Base-by-base conservation (phyloP, 1,284 basidiomycete genomes). In the Sporisorium iseilematis-ciliati region DNA sequence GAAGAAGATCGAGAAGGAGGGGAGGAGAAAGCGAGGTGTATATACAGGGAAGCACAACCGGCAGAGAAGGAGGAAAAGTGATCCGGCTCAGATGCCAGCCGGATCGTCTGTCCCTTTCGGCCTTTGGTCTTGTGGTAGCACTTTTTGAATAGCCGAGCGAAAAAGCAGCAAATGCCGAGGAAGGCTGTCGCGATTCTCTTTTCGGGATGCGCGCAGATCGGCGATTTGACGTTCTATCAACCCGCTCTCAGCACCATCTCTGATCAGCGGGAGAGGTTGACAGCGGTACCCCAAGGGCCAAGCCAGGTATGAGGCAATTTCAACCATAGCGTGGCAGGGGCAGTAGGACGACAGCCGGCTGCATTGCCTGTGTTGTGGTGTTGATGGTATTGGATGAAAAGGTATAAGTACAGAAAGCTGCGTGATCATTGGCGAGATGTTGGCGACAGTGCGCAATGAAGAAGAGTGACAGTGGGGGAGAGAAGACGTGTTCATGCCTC, bases 331-430 rank as follows among this genome's bases (percentile, higher is more conserved):
- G 33, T n/a, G 6, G 33, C 33, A 33, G 2, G 29, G 29, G 33
- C 33, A 33, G 11, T 11, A 12, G 10, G 33, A 11, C 11, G 33
- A 12, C 10, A 11, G 33, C 33, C 7, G 45, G 45, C 23, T 48
- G 12, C 16, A 23, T 25, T 25, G 23, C 35, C 3, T 21, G 7
- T 18, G 26, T 21, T 41, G n/a, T 20, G 12, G 11, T 26, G n/a
- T 26, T 16, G 18, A 12, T 38, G 29, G 21, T 7, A 26, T 57
- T 14, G 23, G n/a, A 23, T 38, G 26, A 33, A 45, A 21, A 42
- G 56, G 50, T 65, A 65, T 51, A 65, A 65, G 51, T 57, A 58
- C 63, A 58, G 49, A 16, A 16, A 23, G 48, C 33, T 12, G 57
- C 33, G 48, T 3, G 35, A 38, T 16, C 12, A 38, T 14, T 38